Percentiles rank a stretch among this genome's conserved stretches.
These are phyloP conservation scores for Diaporthe helianthi DNA, from an alignment of 2,329 filamentous ascomycete genomes.

Conservation along the genomic window DNA sequence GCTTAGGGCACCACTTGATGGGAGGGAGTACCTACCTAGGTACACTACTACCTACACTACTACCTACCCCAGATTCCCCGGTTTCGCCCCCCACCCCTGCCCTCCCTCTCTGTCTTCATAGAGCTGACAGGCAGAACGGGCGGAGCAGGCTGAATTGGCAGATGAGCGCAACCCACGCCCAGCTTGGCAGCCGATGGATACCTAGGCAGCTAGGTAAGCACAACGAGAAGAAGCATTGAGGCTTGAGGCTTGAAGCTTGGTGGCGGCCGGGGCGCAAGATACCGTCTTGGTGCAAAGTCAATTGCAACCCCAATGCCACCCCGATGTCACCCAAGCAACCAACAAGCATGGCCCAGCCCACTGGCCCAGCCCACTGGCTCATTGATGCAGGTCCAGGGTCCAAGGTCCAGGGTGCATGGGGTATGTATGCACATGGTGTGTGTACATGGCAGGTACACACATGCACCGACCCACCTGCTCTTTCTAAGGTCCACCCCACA, in stretches of 20 bases:
- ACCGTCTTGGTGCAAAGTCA: slow-evolving; percentile 22
- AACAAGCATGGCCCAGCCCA: background rate
- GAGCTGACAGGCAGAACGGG: too few species aligned
- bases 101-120: slow-evolving; percentile 3
- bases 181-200: background rate
- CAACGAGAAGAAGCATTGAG: slow-evolving; percentile 16
- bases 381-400: background rate
- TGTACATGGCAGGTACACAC: background rate
- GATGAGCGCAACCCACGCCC: too few species aligned
- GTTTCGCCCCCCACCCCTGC: background rate
- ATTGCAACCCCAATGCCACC: slow-evolving; percentile 3
- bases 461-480: background rate
- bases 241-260: slow-evolving; percentile 26
- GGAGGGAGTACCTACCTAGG: slow-evolving; percentile 2
- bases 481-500: too few species aligned
- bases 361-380: background rate
- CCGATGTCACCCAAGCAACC: slow-evolving; percentile 4
- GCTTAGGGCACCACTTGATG: too few species aligned
- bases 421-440: background rate
- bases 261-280: slow-evolving; percentile 13
- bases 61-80: slow-evolving; percentile 34
- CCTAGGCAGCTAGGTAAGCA: too few species aligned
- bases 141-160: too few species aligned
- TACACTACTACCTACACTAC: too few species aligned
- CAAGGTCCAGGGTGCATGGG: background rate